Conservation (phyloP, 441 rosid species). For the Omphalea diandra region DNA sequence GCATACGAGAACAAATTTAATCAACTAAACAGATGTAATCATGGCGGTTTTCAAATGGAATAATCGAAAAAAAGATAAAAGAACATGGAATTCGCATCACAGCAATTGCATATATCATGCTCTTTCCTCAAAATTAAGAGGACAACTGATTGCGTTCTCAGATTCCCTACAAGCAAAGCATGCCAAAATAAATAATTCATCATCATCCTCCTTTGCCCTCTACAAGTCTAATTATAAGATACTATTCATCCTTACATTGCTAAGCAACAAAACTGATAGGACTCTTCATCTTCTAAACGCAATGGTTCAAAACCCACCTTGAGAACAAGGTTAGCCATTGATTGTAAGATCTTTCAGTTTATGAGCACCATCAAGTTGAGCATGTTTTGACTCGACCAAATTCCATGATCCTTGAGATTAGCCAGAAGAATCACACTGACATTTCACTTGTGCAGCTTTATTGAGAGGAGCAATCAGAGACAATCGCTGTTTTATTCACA, state of each 20-base stretch:
- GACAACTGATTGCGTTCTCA: neutral
- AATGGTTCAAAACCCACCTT: neutral
- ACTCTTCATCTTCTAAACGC: neutral
- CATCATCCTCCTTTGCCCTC: neutral
- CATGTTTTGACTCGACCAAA: neutral
- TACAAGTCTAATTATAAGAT: no score
- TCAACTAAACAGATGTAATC: neutral
- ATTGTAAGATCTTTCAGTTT: neutral
- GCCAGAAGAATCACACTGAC: neutral
- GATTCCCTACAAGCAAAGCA: neutral
- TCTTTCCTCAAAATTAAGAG: neutral
- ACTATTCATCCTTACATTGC: neutral
- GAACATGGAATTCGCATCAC: neutral
- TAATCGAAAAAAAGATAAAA: neutral
- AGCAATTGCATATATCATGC: neutral
- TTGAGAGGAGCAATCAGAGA: neutral
- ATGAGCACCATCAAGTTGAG: neutral
- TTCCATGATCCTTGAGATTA: neutral
- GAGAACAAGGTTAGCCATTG: neutral
- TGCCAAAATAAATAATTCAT: conserved; percentile 7
- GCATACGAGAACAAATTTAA: neutral
- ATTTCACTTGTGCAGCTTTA: neutral
- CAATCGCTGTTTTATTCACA: no score
- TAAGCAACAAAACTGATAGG: neutral
- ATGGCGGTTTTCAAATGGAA: no score